These are phyloP conservation scores for Aspergillus ochraceoroseus DNA, from an alignment of 2,329 filamentous ascomycete genomes.

Conservation along the genomic window DNA sequence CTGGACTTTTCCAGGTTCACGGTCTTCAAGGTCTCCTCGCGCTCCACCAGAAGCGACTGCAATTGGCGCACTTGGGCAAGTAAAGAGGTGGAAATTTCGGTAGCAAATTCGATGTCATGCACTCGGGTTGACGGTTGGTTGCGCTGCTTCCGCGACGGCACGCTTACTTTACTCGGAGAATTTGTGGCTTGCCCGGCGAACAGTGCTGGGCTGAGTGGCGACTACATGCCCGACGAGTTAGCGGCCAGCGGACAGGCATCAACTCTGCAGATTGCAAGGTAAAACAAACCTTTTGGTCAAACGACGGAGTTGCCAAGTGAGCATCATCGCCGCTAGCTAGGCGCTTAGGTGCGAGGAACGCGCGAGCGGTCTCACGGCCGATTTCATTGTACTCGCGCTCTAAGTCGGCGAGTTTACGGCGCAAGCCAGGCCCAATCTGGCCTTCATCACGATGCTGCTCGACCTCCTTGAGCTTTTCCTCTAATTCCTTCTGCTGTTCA, in stretches of 20 bases:
- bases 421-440: slow-evolving; percentile 76
- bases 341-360: slow-evolving; percentile 76
- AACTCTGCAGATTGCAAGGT: slow-evolving; percentile 1
- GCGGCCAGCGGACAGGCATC: background rate
- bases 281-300: slow-evolving; percentile 46
- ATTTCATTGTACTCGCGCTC: slow-evolving; percentile 96
- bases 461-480: slow-evolving; percentile 76
- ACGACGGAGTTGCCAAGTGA: slow-evolving; percentile 42
- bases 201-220: slow-evolving; percentile 66
- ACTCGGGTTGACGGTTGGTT: slow-evolving; percentile 85
- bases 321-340: slow-evolving; percentile 65
- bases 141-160: slow-evolving; percentile 79
- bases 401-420: slow-evolving; percentile 74
- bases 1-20: slow-evolving; percentile 69
- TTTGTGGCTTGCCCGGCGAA: slow-evolving; percentile 79
- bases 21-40: slow-evolving; percentile 77
- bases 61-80: slow-evolving; percentile 90
- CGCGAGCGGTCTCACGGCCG: slow-evolving; percentile 79
- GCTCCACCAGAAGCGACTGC: slow-evolving; percentile 76
- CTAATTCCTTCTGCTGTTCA: slow-evolving; percentile 77
- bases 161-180: slow-evolving; percentile 83
- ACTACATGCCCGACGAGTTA: slow-evolving; percentile 43
- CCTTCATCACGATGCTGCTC: slow-evolving; percentile 70
- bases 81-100: slow-evolving; percentile 91
- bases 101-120: slow-evolving; percentile 97